Evolutionary conservation across 208 protist genomes (phyloP).

Genomic region (Trypanosoma grayi): DNA sequence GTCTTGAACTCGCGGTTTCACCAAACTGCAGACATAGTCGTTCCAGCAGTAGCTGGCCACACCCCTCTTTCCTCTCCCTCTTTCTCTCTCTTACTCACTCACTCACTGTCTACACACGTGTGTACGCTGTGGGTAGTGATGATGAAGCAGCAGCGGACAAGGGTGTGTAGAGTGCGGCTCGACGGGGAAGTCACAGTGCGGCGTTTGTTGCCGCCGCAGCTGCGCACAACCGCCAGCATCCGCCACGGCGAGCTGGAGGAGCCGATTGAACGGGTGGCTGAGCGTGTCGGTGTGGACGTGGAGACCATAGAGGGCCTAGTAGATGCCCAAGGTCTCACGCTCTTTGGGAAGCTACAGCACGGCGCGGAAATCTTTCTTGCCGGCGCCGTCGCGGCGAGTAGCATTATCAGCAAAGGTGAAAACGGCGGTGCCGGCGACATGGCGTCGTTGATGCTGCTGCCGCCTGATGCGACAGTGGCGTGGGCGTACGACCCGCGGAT

Average conservation of each 20-base stretch:
- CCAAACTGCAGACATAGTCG: too few species aligned
- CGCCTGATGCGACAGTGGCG: constrained; percentile 49
- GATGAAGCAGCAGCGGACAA: background rate
- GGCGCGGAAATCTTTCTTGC: constrained; percentile 57
- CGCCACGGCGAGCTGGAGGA: constrained; percentile 55
- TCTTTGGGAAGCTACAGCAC: constrained; percentile 50
- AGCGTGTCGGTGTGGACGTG: constrained; percentile 37
- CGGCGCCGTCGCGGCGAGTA: constrained; percentile 22
- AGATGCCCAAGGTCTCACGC: constrained; percentile 52
- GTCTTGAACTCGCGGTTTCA: too few species aligned
- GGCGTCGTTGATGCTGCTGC: background rate
- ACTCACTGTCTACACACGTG: background rate
- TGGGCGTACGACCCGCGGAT: constrained; percentile 74
- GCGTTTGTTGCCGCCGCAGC: constrained; percentile 38
- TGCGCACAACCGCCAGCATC: constrained; percentile 50
- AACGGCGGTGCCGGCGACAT: background rate
- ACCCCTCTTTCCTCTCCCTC: background rate
- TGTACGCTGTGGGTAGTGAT: background rate
- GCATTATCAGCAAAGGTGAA: background rate
- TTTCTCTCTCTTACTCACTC: background rate
- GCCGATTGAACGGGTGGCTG: constrained; percentile 34
- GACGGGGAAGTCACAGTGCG: constrained; percentile 54
- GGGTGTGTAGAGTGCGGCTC: constrained; percentile 12
- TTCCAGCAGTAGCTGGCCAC: background rate
- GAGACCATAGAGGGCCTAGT: constrained; percentile 26